These are phyloP conservation scores for Agroathelia rolfsii DNA, from an alignment of 1,284 basidiomycete genomes.

Conservation along the genomic window DNA sequence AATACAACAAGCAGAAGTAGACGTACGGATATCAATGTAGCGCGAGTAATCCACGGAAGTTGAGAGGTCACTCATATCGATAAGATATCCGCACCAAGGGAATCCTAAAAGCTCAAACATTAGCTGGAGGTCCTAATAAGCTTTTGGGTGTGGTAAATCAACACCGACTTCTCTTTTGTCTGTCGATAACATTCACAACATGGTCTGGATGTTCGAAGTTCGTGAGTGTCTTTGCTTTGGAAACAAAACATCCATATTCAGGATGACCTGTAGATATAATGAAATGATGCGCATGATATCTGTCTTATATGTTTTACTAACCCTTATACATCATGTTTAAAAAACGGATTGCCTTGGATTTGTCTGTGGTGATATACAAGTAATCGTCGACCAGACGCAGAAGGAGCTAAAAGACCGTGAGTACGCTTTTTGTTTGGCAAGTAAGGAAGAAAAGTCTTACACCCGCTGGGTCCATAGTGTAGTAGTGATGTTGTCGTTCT, in stretches of 20 bases:
- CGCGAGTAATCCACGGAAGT: constrained; percentile 68
- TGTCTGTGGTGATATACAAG: constrained; percentile 73
- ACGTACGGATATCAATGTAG: constrained; percentile 48
- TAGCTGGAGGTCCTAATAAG: constrained; percentile 3
- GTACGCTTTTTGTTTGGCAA: constrained; percentile 2
- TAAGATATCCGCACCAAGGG: constrained; percentile 83
- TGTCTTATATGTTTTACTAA: constrained; percentile 15
- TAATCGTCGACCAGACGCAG: constrained; percentile 93
- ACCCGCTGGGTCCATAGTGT: constrained; percentile 47
- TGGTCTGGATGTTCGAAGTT: constrained; percentile 70
- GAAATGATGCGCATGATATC: neutral
- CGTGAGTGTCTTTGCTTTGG: constrained; percentile 79
- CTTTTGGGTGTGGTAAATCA: neutral
- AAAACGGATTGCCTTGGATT: constrained; percentile 58
- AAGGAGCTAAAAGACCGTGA: constrained; percentile 44
- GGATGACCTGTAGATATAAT: constrained; percentile 53
- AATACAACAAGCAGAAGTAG: neutral
- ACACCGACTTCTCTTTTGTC: constrained; percentile 35
- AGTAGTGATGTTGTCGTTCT: constrained; percentile 57
- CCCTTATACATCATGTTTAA: constrained; percentile 75
- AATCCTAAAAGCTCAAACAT: constrained; percentile 51
- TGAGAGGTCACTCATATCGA: constrained; percentile 68
- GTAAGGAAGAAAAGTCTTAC: constrained; percentile 31
- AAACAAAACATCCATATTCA: constrained; percentile 89
- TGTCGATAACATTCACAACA: constrained; percentile 41